phyloP scores from a whole-genome alignment of 106 monocot genomes.

The Dendrobium chrysotoxum region DNA sequence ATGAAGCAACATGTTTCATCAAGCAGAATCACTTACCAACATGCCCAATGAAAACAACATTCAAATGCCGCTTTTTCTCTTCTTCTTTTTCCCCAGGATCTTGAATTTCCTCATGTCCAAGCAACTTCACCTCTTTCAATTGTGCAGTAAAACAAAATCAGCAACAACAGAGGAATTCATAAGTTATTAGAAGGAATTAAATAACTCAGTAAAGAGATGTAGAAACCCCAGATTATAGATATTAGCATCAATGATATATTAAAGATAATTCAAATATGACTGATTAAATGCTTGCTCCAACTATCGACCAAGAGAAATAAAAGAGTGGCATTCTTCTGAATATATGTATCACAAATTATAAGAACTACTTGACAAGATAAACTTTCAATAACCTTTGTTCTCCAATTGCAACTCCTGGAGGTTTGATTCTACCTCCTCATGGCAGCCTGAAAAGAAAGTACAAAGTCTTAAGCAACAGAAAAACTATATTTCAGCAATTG shows the following conservation, averaged over 20 bases:
- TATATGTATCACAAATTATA: not conserved
- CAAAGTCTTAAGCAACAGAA: not conserved
- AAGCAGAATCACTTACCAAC: constrained; percentile 6
- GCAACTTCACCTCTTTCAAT: not conserved
- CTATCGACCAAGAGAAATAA: not conserved
- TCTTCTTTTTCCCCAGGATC: not conserved
- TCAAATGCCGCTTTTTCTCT: constrained; percentile 13
- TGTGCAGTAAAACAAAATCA: not conserved
- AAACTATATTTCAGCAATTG: not conserved
- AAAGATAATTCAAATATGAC: not conserved
- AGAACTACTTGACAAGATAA: not conserved
- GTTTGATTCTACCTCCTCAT: constrained; percentile 6
- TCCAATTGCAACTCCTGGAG: constrained; percentile 4
- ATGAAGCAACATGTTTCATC: not conserved
- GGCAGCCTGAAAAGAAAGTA: not conserved
- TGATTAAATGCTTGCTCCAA: not conserved
- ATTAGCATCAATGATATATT: not conserved
- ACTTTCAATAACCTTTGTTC: constrained; percentile 3
- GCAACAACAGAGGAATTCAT: not conserved
- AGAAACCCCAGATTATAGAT: not conserved
- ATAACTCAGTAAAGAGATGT: not conserved
- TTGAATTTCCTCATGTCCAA: not conserved
- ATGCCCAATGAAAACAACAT: constrained; percentile 14
- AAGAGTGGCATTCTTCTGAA: not conserved
- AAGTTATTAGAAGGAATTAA: not conserved